Percentiles rank a stretch among this genome's conserved stretches.
phyloP scores from a whole-genome alignment of 495 filamentous ascomycete species.

The Tuber indicum region DNA sequence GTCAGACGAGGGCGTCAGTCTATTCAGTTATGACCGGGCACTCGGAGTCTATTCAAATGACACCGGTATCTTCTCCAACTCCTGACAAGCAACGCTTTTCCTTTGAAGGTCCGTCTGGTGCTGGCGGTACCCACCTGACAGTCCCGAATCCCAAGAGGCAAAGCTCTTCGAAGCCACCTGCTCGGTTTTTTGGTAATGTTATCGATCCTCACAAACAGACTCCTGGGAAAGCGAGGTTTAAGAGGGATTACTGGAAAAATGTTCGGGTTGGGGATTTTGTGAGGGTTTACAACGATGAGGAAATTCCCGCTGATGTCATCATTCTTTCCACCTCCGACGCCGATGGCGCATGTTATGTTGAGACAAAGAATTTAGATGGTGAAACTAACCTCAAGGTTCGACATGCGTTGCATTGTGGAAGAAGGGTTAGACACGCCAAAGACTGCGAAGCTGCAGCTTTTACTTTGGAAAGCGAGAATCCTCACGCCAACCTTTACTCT shows the following conservation, averaged over 20 bases:
- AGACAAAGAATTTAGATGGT: constrained; percentile 96
- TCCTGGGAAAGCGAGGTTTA: constrained; percentile 67
- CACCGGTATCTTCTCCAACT: constrained; percentile 77
- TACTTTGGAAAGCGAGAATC: constrained; percentile 79
- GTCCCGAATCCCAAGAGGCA: constrained; percentile 42
- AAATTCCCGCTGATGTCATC: constrained; percentile 89
- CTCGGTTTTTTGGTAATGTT: constrained; percentile 57
- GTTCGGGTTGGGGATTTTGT: constrained; percentile 95
- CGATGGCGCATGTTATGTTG: constrained; percentile 93
- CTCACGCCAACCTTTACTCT: constrained; percentile 87
- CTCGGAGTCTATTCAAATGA: constrained; percentile 73
- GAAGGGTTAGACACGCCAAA: constrained; percentile 74
- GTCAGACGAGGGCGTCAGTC: constrained; percentile 37
- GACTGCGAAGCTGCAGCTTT: constrained; percentile 89
- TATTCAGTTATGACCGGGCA: constrained; percentile 41
- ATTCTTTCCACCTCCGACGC: constrained; percentile 92
- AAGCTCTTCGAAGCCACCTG: constrained; percentile 42
- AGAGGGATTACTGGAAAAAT: constrained; percentile 91
- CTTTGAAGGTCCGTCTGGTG: constrained; percentile 22
- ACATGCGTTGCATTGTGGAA: constrained; percentile 79
- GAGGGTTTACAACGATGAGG: constrained; percentile 91
- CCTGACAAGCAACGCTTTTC: constrained; percentile 50
- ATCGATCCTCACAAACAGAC: constrained; percentile 52
- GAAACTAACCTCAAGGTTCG: constrained; percentile 98
- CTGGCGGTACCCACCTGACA: constrained; percentile 31